phyloP scores from a whole-genome alignment of 2,329 filamentous ascomycete species.

The Aureobasidium sp. region DNA sequence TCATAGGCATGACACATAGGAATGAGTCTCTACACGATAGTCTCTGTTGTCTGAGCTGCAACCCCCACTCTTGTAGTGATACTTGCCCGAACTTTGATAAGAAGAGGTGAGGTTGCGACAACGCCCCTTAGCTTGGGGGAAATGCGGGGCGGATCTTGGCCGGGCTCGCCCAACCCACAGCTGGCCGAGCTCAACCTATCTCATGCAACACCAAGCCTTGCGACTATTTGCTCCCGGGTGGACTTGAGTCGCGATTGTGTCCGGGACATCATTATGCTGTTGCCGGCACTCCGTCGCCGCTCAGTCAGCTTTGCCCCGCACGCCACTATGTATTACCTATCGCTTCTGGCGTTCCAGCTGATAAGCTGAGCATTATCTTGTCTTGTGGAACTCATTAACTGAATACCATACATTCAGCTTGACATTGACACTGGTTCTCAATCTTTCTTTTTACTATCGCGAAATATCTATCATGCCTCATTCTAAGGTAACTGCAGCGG shows the following conservation, averaged over 20 bases:
- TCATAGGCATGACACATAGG: not conserved
- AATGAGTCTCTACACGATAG: not conserved
- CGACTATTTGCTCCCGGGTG: no score
- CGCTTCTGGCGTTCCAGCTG: not conserved
- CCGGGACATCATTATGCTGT: no score
- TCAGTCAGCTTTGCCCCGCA: not conserved
- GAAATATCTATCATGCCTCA: not conserved
- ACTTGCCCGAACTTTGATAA: slow-evolving; percentile 7
- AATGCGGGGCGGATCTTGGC: not conserved
- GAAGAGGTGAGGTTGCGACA: not conserved
- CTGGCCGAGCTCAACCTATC: not conserved
- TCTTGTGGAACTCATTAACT: not conserved
- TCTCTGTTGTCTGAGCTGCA: not conserved
- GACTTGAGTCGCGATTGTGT: no score
- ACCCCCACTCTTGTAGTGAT: not conserved
- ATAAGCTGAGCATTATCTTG: not conserved
- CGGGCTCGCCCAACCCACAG: not conserved
- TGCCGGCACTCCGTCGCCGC: not conserved
- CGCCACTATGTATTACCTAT: not conserved
- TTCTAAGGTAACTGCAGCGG: not conserved
- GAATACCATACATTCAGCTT: not conserved
- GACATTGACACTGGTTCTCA: no score
- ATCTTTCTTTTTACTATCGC: not conserved
- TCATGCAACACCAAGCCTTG: not conserved
- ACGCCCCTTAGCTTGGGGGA: not conserved